These are phyloP conservation scores for Ensete ventricosum DNA, from an alignment of 176 grass and related monocot species.

Conservation along the genomic window DNA sequence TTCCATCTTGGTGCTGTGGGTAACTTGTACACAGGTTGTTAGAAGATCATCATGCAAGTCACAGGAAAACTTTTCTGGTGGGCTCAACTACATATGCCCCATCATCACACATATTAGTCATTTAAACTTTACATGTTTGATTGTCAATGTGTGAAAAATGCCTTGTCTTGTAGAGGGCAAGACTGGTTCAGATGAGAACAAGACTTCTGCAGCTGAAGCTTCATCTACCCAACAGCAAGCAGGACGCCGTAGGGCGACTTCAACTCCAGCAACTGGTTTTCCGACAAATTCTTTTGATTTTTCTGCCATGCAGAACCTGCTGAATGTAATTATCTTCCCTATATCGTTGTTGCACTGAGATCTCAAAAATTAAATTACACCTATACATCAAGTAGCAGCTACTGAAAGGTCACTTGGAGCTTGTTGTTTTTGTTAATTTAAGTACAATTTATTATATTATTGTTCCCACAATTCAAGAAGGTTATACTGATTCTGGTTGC, in stretches of 20 bases:
- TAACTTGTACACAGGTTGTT: too few relatives aligned
- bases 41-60: too few relatives aligned
- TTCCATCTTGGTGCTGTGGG: too few relatives aligned
- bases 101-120: too few relatives aligned
- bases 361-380: background rate
- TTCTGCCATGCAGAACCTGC: conserved; percentile 66
- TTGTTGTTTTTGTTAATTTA: too few relatives aligned
- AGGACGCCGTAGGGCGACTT: conserved; percentile 14
- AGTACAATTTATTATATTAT: too few relatives aligned
- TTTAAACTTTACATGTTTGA: background rate
- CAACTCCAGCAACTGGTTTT: conserved; percentile 18
- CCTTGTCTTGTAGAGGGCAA: background rate
- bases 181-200: conserved; percentile 45
- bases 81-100: too few relatives aligned
- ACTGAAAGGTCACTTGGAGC: too few relatives aligned
- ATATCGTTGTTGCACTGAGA: background rate
- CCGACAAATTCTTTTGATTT: conserved; percentile 75
- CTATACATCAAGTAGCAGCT: background rate
- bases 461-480: too few relatives aligned
- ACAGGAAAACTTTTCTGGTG: too few relatives aligned
- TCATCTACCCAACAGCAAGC: conserved; percentile 21
- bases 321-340: conserved; percentile 47
- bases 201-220: conserved; percentile 33
- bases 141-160: background rate
- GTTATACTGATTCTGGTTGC: too few relatives aligned